phyloP scores from a whole-genome alignment of 1,139 yeast species.

The Suhomyces taliae region DNA sequence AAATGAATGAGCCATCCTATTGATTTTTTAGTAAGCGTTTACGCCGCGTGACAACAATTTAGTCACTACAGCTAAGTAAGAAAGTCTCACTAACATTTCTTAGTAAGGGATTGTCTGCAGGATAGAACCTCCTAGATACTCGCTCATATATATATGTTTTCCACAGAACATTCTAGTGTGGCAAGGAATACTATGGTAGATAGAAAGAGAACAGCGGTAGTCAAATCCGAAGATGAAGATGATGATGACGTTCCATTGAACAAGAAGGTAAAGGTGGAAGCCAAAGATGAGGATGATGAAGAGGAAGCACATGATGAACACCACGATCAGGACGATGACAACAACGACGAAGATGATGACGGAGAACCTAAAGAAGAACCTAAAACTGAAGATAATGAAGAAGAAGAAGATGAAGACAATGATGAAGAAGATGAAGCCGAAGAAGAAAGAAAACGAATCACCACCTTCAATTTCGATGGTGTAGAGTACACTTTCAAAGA shows the following conservation, averaged over 20 bases:
- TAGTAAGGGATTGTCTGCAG: too few relatives aligned
- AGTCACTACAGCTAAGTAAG: not conserved
- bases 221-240: slow-evolving; percentile 23
- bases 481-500: slow-evolving; percentile 83
- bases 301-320: slow-evolving; percentile 16
- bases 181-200: slow-evolving; percentile 27
- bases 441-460: slow-evolving; percentile 45
- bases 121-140: too few relatives aligned
- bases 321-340: slow-evolving; percentile 13
- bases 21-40: too few relatives aligned
- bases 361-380: slow-evolving; percentile 10
- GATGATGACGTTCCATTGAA: slow-evolving; percentile 37
- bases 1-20: too few relatives aligned
- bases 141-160: too few relatives aligned
- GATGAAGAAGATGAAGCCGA: slow-evolving; percentile 55
- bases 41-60: too few relatives aligned
- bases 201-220: slow-evolving; percentile 28
- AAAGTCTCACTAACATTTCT: too few relatives aligned
- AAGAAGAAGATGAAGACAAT: slow-evolving; percentile 34
- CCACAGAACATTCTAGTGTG: too few relatives aligned
- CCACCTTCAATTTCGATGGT: slow-evolving; percentile 62
- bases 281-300: slow-evolving; percentile 16
- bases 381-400: slow-evolving; percentile 14
- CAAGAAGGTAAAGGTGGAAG: slow-evolving; percentile 28
- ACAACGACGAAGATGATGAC: slow-evolving; percentile 11